Evolutionary conservation across 441 rosid genomes (phyloP).

Genomic region (Euphorbia celastroides): DNA sequence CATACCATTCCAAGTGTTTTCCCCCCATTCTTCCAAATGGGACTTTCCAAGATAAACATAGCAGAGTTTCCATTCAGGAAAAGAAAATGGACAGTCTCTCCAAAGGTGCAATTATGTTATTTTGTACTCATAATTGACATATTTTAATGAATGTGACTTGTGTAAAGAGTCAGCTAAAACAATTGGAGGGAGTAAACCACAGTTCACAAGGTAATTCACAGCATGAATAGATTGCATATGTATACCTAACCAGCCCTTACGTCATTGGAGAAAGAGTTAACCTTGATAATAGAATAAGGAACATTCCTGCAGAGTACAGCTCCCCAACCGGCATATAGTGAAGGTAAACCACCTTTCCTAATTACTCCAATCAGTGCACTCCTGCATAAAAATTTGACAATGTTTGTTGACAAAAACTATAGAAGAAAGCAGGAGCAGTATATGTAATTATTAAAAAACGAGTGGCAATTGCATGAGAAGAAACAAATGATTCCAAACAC

Average conservation of each 20-base stretch:
- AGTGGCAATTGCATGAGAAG: neutral
- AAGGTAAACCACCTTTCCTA: slow-evolving; percentile 52
- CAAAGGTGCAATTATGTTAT: too few species aligned
- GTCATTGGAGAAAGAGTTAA: slow-evolving; percentile 17
- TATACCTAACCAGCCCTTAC: neutral
- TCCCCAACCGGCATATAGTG: slow-evolving; percentile 71
- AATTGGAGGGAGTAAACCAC: too few species aligned
- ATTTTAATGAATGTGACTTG: too few species aligned
- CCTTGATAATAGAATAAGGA: slow-evolving; percentile 92
- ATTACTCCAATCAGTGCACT: slow-evolving; percentile 52
- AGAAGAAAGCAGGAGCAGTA: neutral
- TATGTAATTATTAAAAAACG: neutral
- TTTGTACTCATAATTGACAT: too few species aligned
- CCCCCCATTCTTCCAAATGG: too few species aligned
- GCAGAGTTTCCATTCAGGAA: too few species aligned
- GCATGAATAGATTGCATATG: slow-evolving; percentile 3
- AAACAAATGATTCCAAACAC: slow-evolving; percentile 4
- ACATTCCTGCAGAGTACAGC: slow-evolving; percentile 86
- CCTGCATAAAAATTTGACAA: slow-evolving; percentile 34
- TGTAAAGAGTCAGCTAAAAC: too few species aligned
- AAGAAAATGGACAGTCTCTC: too few species aligned
- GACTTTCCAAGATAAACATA: too few species aligned
- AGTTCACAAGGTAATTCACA: too few species aligned
- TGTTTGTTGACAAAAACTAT: neutral
- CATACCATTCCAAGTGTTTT: too few species aligned